A percentile compares a stretch with the other conserved stretches of the same genome.
Conservation (phyloP, 2,329 filamentous ascomycete genomes). For the Colletotrichum abscissum region DNA sequence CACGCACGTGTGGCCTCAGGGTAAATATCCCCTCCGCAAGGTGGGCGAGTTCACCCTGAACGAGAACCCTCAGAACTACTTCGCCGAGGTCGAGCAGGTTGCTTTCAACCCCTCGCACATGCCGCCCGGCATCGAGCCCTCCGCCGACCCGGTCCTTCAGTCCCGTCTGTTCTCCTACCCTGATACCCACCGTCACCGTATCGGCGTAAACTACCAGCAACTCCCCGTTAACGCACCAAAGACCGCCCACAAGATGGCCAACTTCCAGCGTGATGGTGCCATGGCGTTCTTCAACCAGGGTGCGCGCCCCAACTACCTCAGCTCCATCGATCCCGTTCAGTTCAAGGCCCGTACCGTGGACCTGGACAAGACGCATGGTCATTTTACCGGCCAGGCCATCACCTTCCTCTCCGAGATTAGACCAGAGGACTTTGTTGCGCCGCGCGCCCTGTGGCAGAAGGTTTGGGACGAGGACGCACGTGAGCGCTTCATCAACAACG, state of each 20-base stretch:
- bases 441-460: neutral
- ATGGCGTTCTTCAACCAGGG: slow-evolving; percentile 56
- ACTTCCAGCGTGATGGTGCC: slow-evolving; percentile 52
- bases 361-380: slow-evolving; percentile 50
- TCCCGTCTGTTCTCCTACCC: slow-evolving; percentile 66
- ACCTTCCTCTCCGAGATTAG: slow-evolving; percentile 51
- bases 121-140: slow-evolving; percentile 71
- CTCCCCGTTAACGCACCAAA: slow-evolving; percentile 60
- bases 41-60: slow-evolving; percentile 73
- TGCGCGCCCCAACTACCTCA: slow-evolving; percentile 54
- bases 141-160: slow-evolving; percentile 65
- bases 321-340: slow-evolving; percentile 45
- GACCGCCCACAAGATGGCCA: neutral
- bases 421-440: slow-evolving; percentile 51
- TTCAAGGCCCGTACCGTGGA: slow-evolving; percentile 48
- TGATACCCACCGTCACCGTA: slow-evolving; percentile 66
- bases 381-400: slow-evolving; percentile 51
- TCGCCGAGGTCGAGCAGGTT: slow-evolving; percentile 75
- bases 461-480: slow-evolving; percentile 68
- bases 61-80: slow-evolving; percentile 74
- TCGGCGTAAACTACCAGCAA: slow-evolving; percentile 69
- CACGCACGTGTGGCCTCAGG: slow-evolving; percentile 68
- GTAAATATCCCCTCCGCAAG: slow-evolving; percentile 69
- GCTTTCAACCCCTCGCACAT: slow-evolving; percentile 74
- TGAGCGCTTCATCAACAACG: slow-evolving; percentile 69